These are phyloP conservation scores for Fusarium falciforme DNA, from an alignment of 2,329 filamentous ascomycete species.

Conservation along the genomic window DNA sequence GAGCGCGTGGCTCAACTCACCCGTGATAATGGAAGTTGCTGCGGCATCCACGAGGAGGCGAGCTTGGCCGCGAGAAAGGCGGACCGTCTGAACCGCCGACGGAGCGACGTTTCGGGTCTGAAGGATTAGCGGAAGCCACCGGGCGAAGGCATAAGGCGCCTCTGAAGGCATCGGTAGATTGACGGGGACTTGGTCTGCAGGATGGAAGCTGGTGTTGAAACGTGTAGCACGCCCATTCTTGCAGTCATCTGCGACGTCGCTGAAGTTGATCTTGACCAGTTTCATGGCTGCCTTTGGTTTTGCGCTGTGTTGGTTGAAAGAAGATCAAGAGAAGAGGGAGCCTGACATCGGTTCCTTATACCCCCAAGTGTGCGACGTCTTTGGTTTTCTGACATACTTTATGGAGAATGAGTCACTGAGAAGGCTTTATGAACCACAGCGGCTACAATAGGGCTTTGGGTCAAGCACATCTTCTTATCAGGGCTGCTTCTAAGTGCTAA, in stretches of 20 bases:
- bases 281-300: neutral
- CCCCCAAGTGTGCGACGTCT: neutral
- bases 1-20: conserved; percentile 8
- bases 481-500: too few relatives aligned
- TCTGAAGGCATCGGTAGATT: conserved; percentile 31
- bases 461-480: too few relatives aligned
- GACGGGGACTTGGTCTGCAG: neutral
- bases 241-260: conserved; percentile 7
- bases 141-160: conserved; percentile 52
- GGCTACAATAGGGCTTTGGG: too few relatives aligned
- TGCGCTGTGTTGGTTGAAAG: neutral
- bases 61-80: conserved; percentile 44
- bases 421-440: neutral
- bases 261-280: neutral
- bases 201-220: conserved; percentile 24
- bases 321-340: neutral
- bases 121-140: conserved; percentile 56
- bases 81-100: conserved; percentile 44
- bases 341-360: too few relatives aligned
- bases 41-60: conserved; percentile 46
- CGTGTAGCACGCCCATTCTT: neutral
- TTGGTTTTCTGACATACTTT: neutral
- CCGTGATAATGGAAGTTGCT: conserved; percentile 42
- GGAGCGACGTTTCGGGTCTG: conserved; percentile 45
- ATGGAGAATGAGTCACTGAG: neutral